Conservation (phyloP, 2,329 filamentous ascomycete genomes). For the Arthrobotrys musiformis region DNA sequence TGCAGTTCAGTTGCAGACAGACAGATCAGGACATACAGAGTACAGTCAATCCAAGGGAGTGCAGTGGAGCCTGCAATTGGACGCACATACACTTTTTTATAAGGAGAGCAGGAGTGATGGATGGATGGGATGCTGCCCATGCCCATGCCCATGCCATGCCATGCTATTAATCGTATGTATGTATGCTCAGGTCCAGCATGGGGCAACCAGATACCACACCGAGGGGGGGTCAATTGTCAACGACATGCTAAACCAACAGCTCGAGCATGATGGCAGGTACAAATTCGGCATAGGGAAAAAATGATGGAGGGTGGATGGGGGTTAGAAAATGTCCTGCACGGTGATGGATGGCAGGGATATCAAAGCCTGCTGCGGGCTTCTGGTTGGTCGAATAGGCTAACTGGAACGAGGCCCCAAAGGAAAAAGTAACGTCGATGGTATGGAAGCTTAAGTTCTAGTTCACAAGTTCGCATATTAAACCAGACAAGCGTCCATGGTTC, state of each 20-base stretch:
- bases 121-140: constrained; percentile 26
- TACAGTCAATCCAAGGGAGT: constrained; percentile 17
- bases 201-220: constrained; percentile 21
- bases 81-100: constrained; percentile 29
- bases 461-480: constrained; percentile 51
- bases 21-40: constrained; percentile 58
- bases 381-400: constrained; percentile 55
- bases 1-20: constrained; percentile 56
- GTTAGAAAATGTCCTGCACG: constrained; percentile 43
- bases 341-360: constrained; percentile 53
- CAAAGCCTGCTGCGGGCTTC: constrained; percentile 37
- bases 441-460: constrained; percentile 25
- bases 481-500: constrained; percentile 53
- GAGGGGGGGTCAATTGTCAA: background rate
- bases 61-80: constrained; percentile 42
- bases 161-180: too few species aligned
- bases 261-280: constrained; percentile 46
- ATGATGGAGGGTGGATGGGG: constrained; percentile 55
- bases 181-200: constrained; percentile 15
- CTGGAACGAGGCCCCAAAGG: constrained; percentile 48
- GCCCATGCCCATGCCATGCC: background rate
- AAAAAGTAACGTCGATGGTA: constrained; percentile 54
- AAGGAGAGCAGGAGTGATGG: constrained; percentile 14
- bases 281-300: constrained; percentile 51
- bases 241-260: constrained; percentile 27